These are phyloP conservation scores for Pythium plurisporium DNA, from an alignment of 352 stramenopile species.

Conservation along the genomic window DNA sequence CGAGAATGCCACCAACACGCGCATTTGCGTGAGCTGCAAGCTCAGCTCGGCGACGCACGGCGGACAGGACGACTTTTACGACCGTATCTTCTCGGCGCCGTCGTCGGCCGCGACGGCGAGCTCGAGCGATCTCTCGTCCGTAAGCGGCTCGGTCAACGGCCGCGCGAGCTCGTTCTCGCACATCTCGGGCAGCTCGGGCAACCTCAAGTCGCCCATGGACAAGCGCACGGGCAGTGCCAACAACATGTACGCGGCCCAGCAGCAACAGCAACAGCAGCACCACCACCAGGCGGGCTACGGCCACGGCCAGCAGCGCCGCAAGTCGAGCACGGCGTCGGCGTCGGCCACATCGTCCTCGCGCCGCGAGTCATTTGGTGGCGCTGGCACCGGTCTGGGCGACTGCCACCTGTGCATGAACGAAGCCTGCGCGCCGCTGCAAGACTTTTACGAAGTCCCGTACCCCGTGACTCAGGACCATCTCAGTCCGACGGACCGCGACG, in stretches of 20 bases:
- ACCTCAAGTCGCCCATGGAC: slow-evolving; percentile 14
- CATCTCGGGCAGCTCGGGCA: slow-evolving; percentile 6
- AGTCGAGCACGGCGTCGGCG: slow-evolving; percentile 35
- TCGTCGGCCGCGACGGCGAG: slow-evolving; percentile 21
- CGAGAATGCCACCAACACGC: slow-evolving; percentile 46
- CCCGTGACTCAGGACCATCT: slow-evolving; percentile 50
- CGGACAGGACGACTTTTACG: slow-evolving; percentile 47
- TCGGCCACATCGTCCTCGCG: slow-evolving; percentile 30
- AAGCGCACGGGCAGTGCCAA: slow-evolving; percentile 19
- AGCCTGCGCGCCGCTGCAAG: slow-evolving; percentile 47
- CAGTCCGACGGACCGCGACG: slow-evolving; percentile 38
- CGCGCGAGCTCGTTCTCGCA: slow-evolving; percentile 27
- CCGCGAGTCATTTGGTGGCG: slow-evolving; percentile 30
- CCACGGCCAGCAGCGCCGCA: slow-evolving; percentile 32
- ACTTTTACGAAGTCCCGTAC: slow-evolving; percentile 54
- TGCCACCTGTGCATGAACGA: slow-evolving; percentile 62
- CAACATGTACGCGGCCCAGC: background rate
- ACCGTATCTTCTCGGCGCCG: slow-evolving; percentile 56
- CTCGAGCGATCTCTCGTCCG: slow-evolving; percentile 21
- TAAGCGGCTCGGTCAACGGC: slow-evolving; percentile 1
- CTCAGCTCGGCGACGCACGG: slow-evolving; percentile 42
- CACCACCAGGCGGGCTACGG: background rate
- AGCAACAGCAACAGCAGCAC: background rate
- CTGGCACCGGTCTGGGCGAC: slow-evolving; percentile 13
- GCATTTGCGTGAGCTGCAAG: slow-evolving; percentile 78